Evolutionary conservation across 164 flowering plant species (phyloP), one percentile per base, ranked within the genome.

Genomic region (Protea cynaroides): DNA sequence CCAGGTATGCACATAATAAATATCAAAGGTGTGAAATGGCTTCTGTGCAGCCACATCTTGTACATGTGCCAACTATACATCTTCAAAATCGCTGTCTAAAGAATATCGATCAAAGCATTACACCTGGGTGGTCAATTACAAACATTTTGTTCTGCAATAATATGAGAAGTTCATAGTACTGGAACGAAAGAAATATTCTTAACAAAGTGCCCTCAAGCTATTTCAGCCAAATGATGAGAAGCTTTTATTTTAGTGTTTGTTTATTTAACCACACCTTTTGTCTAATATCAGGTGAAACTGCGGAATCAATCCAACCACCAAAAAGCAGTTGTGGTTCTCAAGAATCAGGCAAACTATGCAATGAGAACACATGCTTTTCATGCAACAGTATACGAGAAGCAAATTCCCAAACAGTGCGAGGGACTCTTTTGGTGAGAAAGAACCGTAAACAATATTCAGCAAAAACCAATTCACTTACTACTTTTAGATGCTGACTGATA

Each of bases 221-320:
- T 54, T 24, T 17, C 18, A 1, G 0, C 18, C 9, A 21, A 18
- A 21, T 18, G 11, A 53, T 1, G 17, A 37, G 17, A 37, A 52
- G 47, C 17, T 25, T 17, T 6, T 50, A 24, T 55, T 6, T 46
- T 29, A 40, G 7, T 46, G 24, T 36, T 52, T 19, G 19, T 23
- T 51, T 54, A 57, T 25, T 23, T 34, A 50, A 44, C 36, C 19
- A 36, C 37, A 19, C 10, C 17, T 51, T 59, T 19, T 69, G 24
- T 38, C 7, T 25, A 61, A 65, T 61, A 66, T 53, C 78, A 94
- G 99, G 99, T 65, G 99, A 94, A 82, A 91, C 99, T 8, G 83
- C 85, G 66, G 58, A 82, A 65, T 89, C 97, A n/a, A 77, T 83
- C 65, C 71, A 85, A 68, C 85, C 87, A 66, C 89, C 96, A 1